Conservation (phyloP, 257 asterid genomes). For the Nicotiana knightiana region DNA sequence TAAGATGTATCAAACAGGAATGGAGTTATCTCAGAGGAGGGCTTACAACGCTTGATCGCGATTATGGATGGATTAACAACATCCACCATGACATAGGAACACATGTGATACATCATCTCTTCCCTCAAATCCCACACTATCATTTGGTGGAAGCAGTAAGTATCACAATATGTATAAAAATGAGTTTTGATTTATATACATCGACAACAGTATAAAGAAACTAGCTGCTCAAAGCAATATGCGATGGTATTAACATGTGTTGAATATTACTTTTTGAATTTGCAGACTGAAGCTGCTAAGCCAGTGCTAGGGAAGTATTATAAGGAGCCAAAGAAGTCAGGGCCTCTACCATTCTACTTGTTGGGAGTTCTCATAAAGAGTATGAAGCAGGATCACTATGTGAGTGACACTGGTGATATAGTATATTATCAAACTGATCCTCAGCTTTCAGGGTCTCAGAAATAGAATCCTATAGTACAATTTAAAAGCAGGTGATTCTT, state of each 20-base stretch:
- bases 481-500: slow-evolving; percentile 12
- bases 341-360: slow-evolving; percentile 63
- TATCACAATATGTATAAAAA: not conserved
- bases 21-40: slow-evolving; percentile 84
- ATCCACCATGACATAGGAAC: slow-evolving; percentile 93
- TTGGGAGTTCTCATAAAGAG: slow-evolving; percentile 54
- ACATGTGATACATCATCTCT: slow-evolving; percentile 87
- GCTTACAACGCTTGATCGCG: slow-evolving; percentile 68
- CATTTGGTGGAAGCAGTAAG: slow-evolving; percentile 82
- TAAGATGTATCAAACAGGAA: slow-evolving; percentile 38
- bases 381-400: slow-evolving; percentile 68
- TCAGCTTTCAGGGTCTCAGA: slow-evolving; percentile 24
- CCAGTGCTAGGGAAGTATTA: slow-evolving; percentile 77
- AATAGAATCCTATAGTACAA: slow-evolving; percentile 7
- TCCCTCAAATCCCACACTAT: slow-evolving; percentile 93
- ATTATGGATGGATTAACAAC: slow-evolving; percentile 86
- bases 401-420: slow-evolving; percentile 62
- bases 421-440: slow-evolving; percentile 66
- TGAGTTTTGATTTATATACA: not conserved
- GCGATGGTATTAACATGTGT: not conserved
- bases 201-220: too few species aligned
- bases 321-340: slow-evolving; percentile 66
- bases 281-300: slow-evolving; percentile 78
- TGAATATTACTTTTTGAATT: not conserved
- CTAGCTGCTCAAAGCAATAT: not conserved